phyloP scores from a whole-genome alignment of 768 basidiomycete species.

The Peribolospora baueri region DNA sequence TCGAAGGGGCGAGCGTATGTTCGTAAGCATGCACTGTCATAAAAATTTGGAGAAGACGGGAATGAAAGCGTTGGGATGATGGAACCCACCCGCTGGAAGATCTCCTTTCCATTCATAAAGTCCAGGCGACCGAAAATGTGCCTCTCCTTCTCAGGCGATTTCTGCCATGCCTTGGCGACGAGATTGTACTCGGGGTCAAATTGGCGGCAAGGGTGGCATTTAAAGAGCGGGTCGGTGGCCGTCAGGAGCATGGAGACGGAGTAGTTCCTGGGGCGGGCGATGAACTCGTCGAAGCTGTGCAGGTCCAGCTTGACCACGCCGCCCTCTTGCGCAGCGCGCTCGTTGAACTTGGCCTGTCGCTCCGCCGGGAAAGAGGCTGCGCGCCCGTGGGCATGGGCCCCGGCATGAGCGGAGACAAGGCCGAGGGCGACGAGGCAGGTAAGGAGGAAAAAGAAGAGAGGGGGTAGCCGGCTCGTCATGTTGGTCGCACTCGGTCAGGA shows the following conservation, averaged over 20 bases:
- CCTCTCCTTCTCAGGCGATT: conserved; percentile 33
- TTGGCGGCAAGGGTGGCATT: conserved; percentile 60
- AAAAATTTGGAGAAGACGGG: not conserved
- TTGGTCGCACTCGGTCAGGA: too few species aligned
- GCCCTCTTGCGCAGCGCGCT: conserved; percentile 43
- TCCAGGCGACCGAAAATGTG: conserved; percentile 89
- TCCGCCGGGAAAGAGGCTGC: too few species aligned
- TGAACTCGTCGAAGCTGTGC: conserved; percentile 50
- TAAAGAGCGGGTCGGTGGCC: conserved; percentile 52
- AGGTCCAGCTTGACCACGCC: conserved; percentile 65
- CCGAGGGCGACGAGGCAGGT: too few species aligned
- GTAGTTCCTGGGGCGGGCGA: conserved; percentile 51
- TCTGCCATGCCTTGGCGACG: conserved; percentile 29
- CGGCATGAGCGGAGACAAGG: too few species aligned
- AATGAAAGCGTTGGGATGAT: not conserved
- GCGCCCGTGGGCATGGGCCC: too few species aligned
- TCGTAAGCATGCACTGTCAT: not conserved
- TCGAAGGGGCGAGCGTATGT: not conserved
- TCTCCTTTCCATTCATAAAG: conserved; percentile 46
- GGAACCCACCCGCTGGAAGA: conserved; percentile 50
- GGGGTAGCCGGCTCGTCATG: too few species aligned
- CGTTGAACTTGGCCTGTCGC: conserved; percentile 29
- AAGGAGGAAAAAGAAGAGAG: too few species aligned
- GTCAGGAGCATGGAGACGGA: conserved; percentile 71
- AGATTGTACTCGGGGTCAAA: conserved; percentile 11